Base-by-base conservation (phyloP, 306 rosid genomes). In the Sophora flavescens region DNA sequence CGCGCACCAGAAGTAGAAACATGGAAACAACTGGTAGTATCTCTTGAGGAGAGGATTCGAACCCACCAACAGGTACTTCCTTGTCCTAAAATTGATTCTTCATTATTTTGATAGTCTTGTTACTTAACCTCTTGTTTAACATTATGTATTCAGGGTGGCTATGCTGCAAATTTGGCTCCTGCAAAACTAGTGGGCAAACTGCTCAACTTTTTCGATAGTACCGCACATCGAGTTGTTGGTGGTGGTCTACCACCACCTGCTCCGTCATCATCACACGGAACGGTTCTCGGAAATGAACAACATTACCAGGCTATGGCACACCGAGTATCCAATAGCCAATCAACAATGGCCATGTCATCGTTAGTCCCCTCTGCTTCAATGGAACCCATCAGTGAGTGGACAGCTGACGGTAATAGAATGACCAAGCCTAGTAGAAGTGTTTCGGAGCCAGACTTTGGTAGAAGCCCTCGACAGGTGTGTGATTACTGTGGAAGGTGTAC, bases 211-310 rank as follows among this genome's bases (percentile, higher is more conserved):
- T 84, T 95, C 79, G 99, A 95, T 80, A 95, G 85, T 75, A 95
- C 97, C 14, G 97, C 99, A 11, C 97, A 91, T 81, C 90, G 93
- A 62, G 99, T 95, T 70, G 97, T 95, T 58, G 97, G 98, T 47
- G 97, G 98, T 47, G 95, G 97, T 72, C 76, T 88, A 56, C 97
- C 99, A 18, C 97, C 97, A 74, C 91, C 92, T 63, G 89, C 86
- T 63, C 97, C 99, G 66, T 80, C 93, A 41, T 67, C 87, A 53
- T 81, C 91, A 39, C 97, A 81, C 9, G 91, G 90, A 71, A 76
- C 26, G 74, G 51, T 67, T 53, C 92, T 77, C 5, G 87, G 88
- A 80, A 80, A 56, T 80, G 96, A 83, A 81, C 91, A 86, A 52
- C 79, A 78, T 83, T 73, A 76, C 30, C 93, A 83, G 51, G 84